A percentile compares a stretch with the other conserved stretches of the same genome.
phyloP scores from a whole-genome alignment of 176 grass and related monocot species.

The Triticum turgidum region DNA sequence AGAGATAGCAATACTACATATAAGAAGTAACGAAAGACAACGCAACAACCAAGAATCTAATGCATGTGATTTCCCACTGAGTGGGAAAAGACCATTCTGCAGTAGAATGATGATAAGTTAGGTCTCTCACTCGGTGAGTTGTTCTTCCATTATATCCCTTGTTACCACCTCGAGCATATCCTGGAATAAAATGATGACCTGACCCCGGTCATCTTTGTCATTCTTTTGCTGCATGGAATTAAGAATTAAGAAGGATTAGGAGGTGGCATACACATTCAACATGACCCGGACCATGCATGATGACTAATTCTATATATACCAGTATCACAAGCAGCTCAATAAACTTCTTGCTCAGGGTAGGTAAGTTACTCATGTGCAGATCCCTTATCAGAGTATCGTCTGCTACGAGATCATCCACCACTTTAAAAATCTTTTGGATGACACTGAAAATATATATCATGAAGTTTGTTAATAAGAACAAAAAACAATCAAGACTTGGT shows the following conservation, averaged over 20 bases:
- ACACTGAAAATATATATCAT: constrained; percentile 47
- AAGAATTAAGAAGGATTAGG: constrained; percentile 6
- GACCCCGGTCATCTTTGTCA: constrained; percentile 55
- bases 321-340: constrained; percentile 71
- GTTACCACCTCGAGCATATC: constrained; percentile 96
- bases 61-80: neutral
- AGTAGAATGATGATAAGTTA: constrained; percentile 6
- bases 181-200: constrained; percentile 83
- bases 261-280: constrained; percentile 11
- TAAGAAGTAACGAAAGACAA: constrained; percentile 25
- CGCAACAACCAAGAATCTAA: neutral
- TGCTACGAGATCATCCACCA: constrained; percentile 55
- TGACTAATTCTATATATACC: constrained; percentile 42
- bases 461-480: constrained; percentile 3
- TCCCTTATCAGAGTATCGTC: constrained; percentile 42
- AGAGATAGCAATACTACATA: constrained; percentile 24
- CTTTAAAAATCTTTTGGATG: constrained; percentile 68
- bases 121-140: constrained; percentile 38
- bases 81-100: constrained; percentile 1
- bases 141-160: constrained; percentile 87
- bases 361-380: constrained; percentile 70
- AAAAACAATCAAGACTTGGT: neutral
- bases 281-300: neutral
- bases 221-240: constrained; percentile 53
- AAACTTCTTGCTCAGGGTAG: constrained; percentile 74